Conservation (phyloP, 768 basidiomycete species). For the Mrakia gelida region DNA sequence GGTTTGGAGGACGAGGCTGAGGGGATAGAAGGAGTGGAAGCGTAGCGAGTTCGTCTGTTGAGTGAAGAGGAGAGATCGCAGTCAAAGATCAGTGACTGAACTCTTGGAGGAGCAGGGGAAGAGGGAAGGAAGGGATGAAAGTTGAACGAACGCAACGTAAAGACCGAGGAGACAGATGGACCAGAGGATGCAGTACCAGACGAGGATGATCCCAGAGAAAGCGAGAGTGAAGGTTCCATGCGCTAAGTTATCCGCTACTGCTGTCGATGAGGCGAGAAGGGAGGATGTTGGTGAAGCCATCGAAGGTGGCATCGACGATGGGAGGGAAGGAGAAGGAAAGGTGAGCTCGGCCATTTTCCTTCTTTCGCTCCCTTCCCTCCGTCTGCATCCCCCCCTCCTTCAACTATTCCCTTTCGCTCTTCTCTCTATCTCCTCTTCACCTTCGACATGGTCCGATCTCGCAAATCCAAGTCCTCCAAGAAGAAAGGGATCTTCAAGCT, state of each 20-base stretch:
- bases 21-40: not conserved
- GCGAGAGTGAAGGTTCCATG: not conserved
- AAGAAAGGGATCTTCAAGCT: too few relatives aligned
- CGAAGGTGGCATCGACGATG: not conserved
- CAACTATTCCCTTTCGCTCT: too few relatives aligned
- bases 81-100: too few relatives aligned
- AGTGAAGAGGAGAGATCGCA: not conserved
- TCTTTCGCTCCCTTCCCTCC: not conserved
- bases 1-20: constrained; percentile 46
- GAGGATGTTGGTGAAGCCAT: not conserved
- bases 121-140: constrained; percentile 36
- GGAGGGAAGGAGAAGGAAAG: not conserved
- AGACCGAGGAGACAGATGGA: constrained; percentile 64
- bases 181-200: constrained; percentile 65
- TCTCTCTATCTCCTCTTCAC: too few relatives aligned
- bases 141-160: constrained; percentile 59
- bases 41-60: constrained; percentile 16
- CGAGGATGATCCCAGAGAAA: constrained; percentile 37
- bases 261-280: not conserved
- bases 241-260: not conserved
- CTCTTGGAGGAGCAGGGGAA: not conserved
- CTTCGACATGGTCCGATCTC: too few relatives aligned
- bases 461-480: too few relatives aligned
- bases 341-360: not conserved
- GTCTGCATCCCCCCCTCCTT: too few relatives aligned